These are phyloP conservation scores for Rhexocercosporidium sp. DNA, from an alignment of 2,329 filamentous ascomycete species.

Conservation along the genomic window DNA sequence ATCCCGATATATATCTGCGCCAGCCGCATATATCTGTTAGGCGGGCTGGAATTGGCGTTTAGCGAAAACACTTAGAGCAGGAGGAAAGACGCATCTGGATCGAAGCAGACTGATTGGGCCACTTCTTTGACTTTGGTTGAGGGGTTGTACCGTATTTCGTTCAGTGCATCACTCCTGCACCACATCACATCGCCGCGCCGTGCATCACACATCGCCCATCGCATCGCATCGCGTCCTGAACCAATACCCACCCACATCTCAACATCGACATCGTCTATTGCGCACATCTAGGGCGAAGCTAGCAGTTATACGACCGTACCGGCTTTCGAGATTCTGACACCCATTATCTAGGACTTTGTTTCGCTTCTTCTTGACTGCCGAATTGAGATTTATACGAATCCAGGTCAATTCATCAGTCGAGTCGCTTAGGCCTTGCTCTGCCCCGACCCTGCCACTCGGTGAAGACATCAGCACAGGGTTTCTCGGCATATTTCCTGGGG, in stretches of 20 bases:
- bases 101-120: neutral
- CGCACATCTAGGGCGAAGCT: neutral
- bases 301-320: neutral
- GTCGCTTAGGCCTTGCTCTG: neutral
- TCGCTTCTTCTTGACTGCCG: neutral
- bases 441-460: neutral
- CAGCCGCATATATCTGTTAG: neutral
- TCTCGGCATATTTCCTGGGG: neutral
- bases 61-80: neutral
- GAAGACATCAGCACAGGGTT: neutral
- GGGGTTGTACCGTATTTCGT: neutral
- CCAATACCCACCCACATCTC: neutral
- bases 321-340: neutral
- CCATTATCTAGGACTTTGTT: too few species aligned
- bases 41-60: neutral
- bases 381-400: neutral
- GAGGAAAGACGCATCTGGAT: neutral
- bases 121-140: neutral
- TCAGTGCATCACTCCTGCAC: neutral
- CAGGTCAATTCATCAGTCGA: neutral
- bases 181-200: neutral
- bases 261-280: neutral
- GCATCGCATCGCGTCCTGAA: neutral
- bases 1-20: conserved; percentile 1
- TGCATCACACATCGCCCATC: too few species aligned